Evolutionary conservation across 1,284 basidiomycete species (phyloP), one percentile per base, ranked within the genome.

Genomic region (Papiliotrema laurentii): DNA sequence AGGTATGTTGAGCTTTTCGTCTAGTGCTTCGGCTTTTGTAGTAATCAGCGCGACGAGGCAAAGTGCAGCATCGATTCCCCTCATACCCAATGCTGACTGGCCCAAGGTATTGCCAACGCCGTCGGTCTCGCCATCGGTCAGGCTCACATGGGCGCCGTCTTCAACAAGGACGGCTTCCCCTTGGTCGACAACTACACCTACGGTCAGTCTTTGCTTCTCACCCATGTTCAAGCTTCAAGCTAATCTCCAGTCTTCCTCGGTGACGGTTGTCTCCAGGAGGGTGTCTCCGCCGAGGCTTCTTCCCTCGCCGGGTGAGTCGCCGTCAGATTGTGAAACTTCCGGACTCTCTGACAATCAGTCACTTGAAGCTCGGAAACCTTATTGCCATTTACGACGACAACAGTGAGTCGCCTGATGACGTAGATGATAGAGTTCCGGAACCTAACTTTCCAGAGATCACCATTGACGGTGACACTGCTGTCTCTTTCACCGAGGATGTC

Each of bases 211-310:
- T 2, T 11, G n/a, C 9, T 42, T 34, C 2, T 42, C 43, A n/a
- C 40, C 26, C 31, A 28, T 27, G 39, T 30, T 30, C 22, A 22
- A 40, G 24, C 9, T 24, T 25, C 27, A 5, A 22, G 31, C 43
- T 55, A 26, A 63, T 42, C 22, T 38, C 21, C 51, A 88, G 87
- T 85, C 47, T 92, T 96, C 79, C 81, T 83, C 53, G 92, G 92
- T 71, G 92, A 97, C 75, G 92, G 92, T 50, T 96, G 92, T 77
- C 80, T 97, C 58, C 90, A 92, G 86, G 92, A 97, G 76, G 92
- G 92, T 81, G 85, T 97, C 62, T 81, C 90, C 21, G 81, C 82
- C 60, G 92, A 97, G 75, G 89, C 92, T 25, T 86, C 86, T 57
- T 91, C 88, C 68, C 81, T 96, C 57, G 92, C 91, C 54, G 92